These are phyloP conservation scores for Penicillium daleae DNA, from an alignment of 495 filamentous ascomycete genomes.

Conservation along the genomic window DNA sequence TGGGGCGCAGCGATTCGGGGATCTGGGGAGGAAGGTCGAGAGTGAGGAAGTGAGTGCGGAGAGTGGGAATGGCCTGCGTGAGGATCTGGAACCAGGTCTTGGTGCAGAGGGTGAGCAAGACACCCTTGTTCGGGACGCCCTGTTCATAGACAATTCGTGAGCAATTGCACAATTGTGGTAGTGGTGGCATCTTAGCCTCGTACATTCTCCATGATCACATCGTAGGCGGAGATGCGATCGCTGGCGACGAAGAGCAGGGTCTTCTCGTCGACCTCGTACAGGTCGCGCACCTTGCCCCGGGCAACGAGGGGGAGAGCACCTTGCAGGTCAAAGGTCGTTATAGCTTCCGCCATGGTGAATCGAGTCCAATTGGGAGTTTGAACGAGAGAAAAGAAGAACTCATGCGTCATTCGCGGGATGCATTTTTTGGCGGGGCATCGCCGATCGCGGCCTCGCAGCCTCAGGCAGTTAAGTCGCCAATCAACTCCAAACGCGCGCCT, in stretches of 20 bases:
- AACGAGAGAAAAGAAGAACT: constrained; percentile 4
- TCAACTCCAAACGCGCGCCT: no score
- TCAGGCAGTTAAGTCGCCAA: constrained; percentile 34
- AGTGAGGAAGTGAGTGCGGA: constrained; percentile 78
- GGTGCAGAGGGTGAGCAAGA: constrained; percentile 81
- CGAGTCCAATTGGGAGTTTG: constrained; percentile 17
- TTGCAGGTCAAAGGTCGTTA: constrained; percentile 57
- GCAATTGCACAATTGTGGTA: not conserved
- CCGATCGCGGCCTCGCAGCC: constrained; percentile 24
- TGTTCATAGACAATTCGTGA: constrained; percentile 31
- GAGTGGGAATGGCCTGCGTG: constrained; percentile 60
- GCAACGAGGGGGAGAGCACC: constrained; percentile 59
- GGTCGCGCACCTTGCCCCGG: constrained; percentile 79
- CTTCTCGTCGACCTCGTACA: constrained; percentile 74
- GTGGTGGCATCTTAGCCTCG: constrained; percentile 9
- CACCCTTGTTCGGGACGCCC: constrained; percentile 84
- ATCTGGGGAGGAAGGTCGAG: constrained; percentile 64
- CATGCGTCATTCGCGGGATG: constrained; percentile 28
- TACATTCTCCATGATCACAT: constrained; percentile 88
- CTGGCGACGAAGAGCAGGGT: constrained; percentile 87
- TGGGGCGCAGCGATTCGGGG: constrained; percentile 48
- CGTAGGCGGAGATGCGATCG: constrained; percentile 93
- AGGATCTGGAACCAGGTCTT: constrained; percentile 86
- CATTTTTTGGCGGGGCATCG: constrained; percentile 31
- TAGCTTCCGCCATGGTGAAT: constrained; percentile 47